A percentile compares a stretch with the other conserved stretches of the same genome.
phyloP scores from a whole-genome alignment of 805 yeast species.

The Lipomyces anomalus region DNA sequence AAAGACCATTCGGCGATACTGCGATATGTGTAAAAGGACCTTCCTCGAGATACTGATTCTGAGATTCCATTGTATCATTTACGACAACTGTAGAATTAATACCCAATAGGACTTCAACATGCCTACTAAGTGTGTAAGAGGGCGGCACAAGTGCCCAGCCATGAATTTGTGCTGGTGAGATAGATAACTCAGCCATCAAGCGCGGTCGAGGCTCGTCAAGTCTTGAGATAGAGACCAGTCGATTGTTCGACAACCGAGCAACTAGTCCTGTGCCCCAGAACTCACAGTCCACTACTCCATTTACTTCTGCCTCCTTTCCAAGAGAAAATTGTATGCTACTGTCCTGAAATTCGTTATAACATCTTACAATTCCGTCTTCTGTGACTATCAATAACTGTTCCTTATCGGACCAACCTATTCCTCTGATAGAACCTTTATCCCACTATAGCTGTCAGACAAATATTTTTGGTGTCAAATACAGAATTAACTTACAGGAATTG shows the following conservation, averaged over 20 bases:
- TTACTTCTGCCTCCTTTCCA: conserved; percentile 33
- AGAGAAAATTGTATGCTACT: conserved; percentile 53
- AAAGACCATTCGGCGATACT: conserved; percentile 51
- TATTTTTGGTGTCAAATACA: background rate
- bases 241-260: conserved; percentile 38
- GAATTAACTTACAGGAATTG: conserved; percentile 18
- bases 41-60: conserved; percentile 41
- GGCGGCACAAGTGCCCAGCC: conserved; percentile 34
- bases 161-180: conserved; percentile 18
- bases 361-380: conserved; percentile 47
- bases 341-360: conserved; percentile 61
- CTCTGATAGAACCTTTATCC: conserved; percentile 48
- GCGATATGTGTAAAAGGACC: conserved; percentile 45
- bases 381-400: conserved; percentile 56
- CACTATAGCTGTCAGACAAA: conserved; percentile 27
- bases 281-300: conserved; percentile 35
- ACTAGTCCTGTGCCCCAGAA: conserved; percentile 44
- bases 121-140: conserved; percentile 23
- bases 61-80: conserved; percentile 30
- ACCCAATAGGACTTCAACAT: conserved; percentile 31
- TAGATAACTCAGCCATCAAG: conserved; percentile 17
- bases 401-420: conserved; percentile 46
- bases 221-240: conserved; percentile 39
- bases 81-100: conserved; percentile 24
- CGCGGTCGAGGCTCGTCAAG: conserved; percentile 36